phyloP scores from a whole-genome alignment of 169 alveolate genomes.

The Cryptosporidium meleagridis region DNA sequence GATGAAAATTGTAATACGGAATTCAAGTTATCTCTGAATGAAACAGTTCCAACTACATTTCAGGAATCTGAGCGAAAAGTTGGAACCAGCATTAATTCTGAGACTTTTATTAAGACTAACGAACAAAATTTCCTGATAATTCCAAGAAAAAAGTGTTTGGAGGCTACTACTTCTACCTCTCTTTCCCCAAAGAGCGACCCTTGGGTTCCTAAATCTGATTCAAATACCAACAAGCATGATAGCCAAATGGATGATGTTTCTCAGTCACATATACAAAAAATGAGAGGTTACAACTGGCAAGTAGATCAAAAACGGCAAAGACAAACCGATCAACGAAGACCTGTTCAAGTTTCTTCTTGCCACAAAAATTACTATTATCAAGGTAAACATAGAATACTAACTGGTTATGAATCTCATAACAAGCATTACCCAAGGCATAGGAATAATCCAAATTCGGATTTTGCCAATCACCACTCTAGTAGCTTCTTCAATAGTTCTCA shows the following conservation, averaged over 20 bases:
- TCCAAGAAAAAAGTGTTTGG: constrained; percentile 26
- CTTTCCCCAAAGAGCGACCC: constrained; percentile 51
- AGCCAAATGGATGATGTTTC: background rate
- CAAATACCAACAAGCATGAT: background rate
- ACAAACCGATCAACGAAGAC: constrained; percentile 5
- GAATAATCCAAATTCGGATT: background rate
- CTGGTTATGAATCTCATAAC: constrained; percentile 16
- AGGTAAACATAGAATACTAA: background rate
- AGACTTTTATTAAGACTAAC: background rate
- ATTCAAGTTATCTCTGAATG: background rate
- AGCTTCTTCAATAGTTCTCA: constrained; percentile 3
- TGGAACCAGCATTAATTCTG: background rate
- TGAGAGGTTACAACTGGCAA: constrained; percentile 21
- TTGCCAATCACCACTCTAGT: background rate
- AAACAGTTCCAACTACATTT: background rate
- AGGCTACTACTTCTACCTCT: background rate
- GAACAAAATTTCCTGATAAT: constrained; percentile 15
- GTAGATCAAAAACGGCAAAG: constrained; percentile 37
- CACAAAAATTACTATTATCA: constrained; percentile 18
- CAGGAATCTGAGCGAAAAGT: background rate
- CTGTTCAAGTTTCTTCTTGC: background rate
- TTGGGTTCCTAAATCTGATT: constrained; percentile 58
- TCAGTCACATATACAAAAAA: background rate
- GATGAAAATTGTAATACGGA: background rate
- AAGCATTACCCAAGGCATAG: constrained; percentile 11